Evolutionary conservation across 257 asterid species (phyloP), one percentile per base, ranked within the genome.

Genomic region (Plantago major): DNA sequence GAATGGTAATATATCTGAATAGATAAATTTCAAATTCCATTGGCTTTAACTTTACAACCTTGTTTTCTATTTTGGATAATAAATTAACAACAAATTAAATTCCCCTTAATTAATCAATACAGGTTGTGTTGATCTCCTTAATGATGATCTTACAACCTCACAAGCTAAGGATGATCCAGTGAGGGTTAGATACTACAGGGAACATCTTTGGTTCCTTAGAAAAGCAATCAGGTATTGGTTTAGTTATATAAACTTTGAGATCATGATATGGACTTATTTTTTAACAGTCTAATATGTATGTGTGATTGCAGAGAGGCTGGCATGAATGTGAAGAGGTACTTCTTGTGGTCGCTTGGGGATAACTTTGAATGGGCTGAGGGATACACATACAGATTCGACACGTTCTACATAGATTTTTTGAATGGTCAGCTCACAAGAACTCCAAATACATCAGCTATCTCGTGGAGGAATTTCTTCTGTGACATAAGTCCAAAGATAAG

Each of bases 1-100:
- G 65, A 73, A 73, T n/a, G 78, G 78, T 71, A 65, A 45, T 33
- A 33, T 33, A 7, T 42, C 12, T 15, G 13, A 42, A 46, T 38
- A 6, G n/a, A n/a, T n/a, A 40, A 15, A 13, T 8, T 37, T 16
- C 2, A 18, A 4, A 16, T 10, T 7, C 16, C 37, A 9, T 11
- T 28, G 19, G n/a, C 60, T 3, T 19, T 18, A 10, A 30, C 10
- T 11, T 12, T 30, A 11, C 15, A n/a, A n/a, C n/a, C n/a, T n/a
- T n/a, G n/a, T n/a, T 14, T 11, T 38, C 26, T 22, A 22, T 7
- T 0, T 7, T 33, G 14, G 42, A 40, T 38, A 40, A 42, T n/a
- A 5, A 3, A n/a, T 12, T 0, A 10, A 10, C 19, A 22, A 22
- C 26, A 22, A 52, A n/a, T n/a, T n/a, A n/a, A 15, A 2, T 40